Evolutionary conservation across 176 grass and related monocot species (phyloP).

Genomic region (Tillandsia fasciculata): DNA sequence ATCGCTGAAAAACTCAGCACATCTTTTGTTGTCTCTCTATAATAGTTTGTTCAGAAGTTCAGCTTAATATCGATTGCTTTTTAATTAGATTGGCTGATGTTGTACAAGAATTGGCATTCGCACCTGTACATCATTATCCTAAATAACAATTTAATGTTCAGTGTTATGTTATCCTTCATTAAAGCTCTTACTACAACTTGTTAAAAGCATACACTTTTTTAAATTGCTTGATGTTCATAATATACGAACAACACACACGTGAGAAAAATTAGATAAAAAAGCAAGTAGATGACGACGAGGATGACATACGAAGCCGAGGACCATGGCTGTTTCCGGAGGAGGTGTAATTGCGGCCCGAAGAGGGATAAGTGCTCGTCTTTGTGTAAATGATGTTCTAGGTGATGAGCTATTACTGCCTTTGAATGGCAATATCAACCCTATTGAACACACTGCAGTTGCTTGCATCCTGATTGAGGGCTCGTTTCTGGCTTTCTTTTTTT

Average conservation of each 20-base stretch:
- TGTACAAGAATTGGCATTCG: no score
- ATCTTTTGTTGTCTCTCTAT: no score
- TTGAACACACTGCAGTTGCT: constrained; percentile 16
- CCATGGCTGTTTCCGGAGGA: neutral
- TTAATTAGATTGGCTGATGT: no score
- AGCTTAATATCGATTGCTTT: no score
- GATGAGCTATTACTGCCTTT: constrained; percentile 5
- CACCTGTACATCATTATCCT: no score
- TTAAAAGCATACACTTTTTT: no score
- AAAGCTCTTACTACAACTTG: no score
- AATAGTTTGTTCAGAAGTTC: no score
- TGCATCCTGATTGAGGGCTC: constrained; percentile 15
- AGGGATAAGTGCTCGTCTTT: neutral
- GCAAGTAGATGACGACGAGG: neutral
- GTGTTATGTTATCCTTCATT: no score
- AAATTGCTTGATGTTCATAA: no score
- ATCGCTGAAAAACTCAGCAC: no score
- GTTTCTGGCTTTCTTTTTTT: neutral
- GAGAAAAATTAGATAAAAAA: neutral
- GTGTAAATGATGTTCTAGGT: neutral
- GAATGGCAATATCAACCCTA: neutral
- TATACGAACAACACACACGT: neutral
- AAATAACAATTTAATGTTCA: no score
- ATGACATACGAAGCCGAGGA: constrained; percentile 10
- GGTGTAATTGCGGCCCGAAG: neutral